phyloP scores from a whole-genome alignment of 1,139 yeast species.

The Scheffersomyces lignicola region DNA sequence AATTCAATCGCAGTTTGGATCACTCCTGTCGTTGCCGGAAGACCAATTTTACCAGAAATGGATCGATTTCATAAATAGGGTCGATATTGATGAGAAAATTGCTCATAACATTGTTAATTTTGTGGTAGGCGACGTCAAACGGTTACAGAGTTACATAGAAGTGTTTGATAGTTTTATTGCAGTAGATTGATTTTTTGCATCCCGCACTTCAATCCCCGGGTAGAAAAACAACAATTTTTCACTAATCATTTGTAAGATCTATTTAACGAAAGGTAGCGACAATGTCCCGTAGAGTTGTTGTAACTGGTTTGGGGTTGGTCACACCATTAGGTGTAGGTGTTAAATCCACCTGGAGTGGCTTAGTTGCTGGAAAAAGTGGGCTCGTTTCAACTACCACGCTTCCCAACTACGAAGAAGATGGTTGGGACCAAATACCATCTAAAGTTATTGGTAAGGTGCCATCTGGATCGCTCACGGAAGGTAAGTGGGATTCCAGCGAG shows the following conservation, averaged over 20 bases:
- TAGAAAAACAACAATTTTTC: too few species aligned
- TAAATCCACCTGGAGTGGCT: slow-evolving; percentile 49
- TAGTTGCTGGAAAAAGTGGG: slow-evolving; percentile 55
- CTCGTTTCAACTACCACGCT: slow-evolving; percentile 52
- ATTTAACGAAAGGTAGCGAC: too few species aligned
- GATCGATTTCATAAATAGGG: slow-evolving; percentile 25
- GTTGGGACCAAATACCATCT: slow-evolving; percentile 64
- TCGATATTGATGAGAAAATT: slow-evolving; percentile 21
- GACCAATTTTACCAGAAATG: slow-evolving; percentile 27
- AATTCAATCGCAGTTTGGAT: background rate
- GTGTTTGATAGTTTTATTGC: background rate
- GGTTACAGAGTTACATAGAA: slow-evolving; percentile 29
- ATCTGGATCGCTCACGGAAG: slow-evolving; percentile 46
- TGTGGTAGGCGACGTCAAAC: slow-evolving; percentile 44
- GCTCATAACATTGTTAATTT: slow-evolving; percentile 36
- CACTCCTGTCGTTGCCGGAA: slow-evolving; percentile 4
- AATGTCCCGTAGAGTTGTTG: slow-evolving; percentile 63
- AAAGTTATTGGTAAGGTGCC: slow-evolving; percentile 79
- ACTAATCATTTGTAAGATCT: too few species aligned
- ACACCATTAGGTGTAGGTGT: slow-evolving; percentile 84
- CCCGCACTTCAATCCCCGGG: too few species aligned
- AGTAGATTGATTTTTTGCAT: background rate
- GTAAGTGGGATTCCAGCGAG: slow-evolving; percentile 51
- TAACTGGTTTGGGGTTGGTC: slow-evolving; percentile 86
- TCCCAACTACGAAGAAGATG: slow-evolving; percentile 44